Conservation (phyloP, 768 basidiomycete species). For the Suillus plorans region DNA sequence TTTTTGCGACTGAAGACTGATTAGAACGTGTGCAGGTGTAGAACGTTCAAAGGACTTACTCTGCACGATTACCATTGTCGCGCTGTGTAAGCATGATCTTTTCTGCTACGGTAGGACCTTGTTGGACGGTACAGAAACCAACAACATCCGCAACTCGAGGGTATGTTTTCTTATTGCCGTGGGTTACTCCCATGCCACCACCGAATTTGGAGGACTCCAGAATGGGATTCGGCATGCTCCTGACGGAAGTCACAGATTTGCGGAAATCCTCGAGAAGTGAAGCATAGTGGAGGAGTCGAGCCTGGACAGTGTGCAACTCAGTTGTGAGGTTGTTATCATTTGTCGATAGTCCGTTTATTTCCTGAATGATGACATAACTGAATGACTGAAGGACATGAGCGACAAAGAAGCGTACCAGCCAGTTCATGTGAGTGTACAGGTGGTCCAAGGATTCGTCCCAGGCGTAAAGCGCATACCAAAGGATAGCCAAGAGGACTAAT, state of each 20-base stretch:
- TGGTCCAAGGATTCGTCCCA: conserved; percentile 61
- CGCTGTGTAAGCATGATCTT: conserved; percentile 91
- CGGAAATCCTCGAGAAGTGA: conserved; percentile 55
- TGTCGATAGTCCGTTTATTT: conserved; percentile 38
- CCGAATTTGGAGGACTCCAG: conserved; percentile 52
- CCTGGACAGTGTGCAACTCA: conserved; percentile 56
- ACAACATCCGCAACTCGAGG: conserved; percentile 85
- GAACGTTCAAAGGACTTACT: conserved; percentile 53
- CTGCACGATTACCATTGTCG: conserved; percentile 92
- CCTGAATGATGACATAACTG: conserved; percentile 30
- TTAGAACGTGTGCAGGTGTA: conserved; percentile 5
- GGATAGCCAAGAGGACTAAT: conserved; percentile 36
- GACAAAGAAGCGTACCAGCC: conserved; percentile 35
- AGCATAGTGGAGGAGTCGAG: conserved; percentile 58
- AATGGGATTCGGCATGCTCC: conserved; percentile 47
- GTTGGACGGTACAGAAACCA: conserved; percentile 89
- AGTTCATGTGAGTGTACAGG: conserved; percentile 51
- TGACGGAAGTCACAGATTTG: conserved; percentile 51
- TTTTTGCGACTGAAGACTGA: conserved; percentile 60
- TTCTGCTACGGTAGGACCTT: conserved; percentile 86
- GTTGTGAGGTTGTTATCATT: conserved; percentile 44
- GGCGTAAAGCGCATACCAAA: conserved; percentile 62
- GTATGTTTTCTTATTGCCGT: conserved; percentile 98
- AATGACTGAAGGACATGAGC: background rate
- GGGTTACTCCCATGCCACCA: conserved; percentile 99